phyloP scores from a whole-genome alignment of 164 flowering plant genomes.

The Vitis cinerea region DNA sequence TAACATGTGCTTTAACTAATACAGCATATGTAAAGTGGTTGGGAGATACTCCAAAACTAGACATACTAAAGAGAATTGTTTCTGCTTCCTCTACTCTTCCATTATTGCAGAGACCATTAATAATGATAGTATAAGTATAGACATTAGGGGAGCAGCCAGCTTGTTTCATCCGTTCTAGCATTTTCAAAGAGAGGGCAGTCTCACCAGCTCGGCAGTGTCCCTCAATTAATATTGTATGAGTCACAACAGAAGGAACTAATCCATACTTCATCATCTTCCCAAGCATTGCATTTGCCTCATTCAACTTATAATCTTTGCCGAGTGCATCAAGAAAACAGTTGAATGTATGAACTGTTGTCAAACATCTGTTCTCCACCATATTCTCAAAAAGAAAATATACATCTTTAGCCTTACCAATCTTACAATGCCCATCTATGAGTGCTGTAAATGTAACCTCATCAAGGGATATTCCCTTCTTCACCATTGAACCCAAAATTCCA shows the following conservation, averaged over 20 bases:
- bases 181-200: conserved; percentile 9
- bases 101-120: conserved; percentile 22
- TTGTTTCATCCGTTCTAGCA: conserved; percentile 29
- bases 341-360: conserved; percentile 22
- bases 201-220: conserved; percentile 27
- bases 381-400: conserved; percentile 19
- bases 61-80: conserved; percentile 23
- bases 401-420: conserved; percentile 13
- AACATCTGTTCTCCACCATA: conserved; percentile 6
- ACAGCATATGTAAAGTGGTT: conserved; percentile 22
- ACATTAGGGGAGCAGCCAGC: conserved; percentile 32
- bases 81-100: conserved; percentile 32
- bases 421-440: conserved; percentile 26
- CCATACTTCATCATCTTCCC: conserved; percentile 36
- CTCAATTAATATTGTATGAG: conserved; percentile 30
- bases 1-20: conserved; percentile 23
- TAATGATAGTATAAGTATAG: conserved; percentile 26
- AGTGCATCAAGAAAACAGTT: conserved; percentile 30
- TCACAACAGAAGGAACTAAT: conserved; percentile 34
- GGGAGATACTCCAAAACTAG: conserved; percentile 12
- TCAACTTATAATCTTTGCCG: conserved; percentile 22
- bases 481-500: conserved; percentile 15
- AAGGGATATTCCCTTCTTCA: conserved; percentile 17
- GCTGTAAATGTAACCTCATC: conserved; percentile 20
- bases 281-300: conserved; percentile 24